Evolutionary conservation across 225 moss, liverwort and hornwort species (phyloP).

Genomic region (Antitrichia curtipendula): DNA sequence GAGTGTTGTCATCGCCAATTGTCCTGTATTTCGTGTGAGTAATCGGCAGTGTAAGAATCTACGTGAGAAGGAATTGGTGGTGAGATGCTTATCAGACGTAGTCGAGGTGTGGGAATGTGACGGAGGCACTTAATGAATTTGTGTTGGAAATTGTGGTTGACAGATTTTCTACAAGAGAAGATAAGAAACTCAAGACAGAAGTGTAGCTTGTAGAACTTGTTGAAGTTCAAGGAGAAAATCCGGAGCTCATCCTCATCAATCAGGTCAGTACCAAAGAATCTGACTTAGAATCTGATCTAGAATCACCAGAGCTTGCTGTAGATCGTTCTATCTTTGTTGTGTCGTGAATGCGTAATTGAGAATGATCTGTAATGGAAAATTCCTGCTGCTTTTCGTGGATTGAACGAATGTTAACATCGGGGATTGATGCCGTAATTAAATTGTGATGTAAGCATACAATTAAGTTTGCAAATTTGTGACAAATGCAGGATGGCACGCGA

Average conservation of each 20-base stretch:
- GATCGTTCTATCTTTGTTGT: background rate
- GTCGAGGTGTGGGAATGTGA: background rate
- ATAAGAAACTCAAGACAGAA: background rate
- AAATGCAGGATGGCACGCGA: slow-evolving; percentile 9
- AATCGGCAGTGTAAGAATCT: background rate
- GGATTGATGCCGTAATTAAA: background rate
- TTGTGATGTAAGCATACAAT: too few species aligned
- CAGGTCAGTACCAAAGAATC: background rate
- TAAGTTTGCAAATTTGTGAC: background rate
- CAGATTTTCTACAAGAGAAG: background rate
- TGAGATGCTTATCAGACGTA: background rate
- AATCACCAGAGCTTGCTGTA: background rate
- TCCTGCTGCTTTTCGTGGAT: background rate
- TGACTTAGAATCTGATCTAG: background rate
- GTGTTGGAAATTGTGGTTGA: background rate
- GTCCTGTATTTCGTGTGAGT: background rate
- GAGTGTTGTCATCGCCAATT: background rate
- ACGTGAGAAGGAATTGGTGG: background rate
- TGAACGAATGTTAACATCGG: background rate
- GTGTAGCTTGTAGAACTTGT: background rate
- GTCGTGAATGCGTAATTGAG: background rate
- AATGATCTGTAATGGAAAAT: background rate
- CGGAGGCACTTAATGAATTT: background rate
- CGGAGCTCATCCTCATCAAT: background rate
- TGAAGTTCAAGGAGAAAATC: background rate